Evolutionary conservation across 441 rosid species (phyloP).

Genomic region (Adansonia gregorii): DNA sequence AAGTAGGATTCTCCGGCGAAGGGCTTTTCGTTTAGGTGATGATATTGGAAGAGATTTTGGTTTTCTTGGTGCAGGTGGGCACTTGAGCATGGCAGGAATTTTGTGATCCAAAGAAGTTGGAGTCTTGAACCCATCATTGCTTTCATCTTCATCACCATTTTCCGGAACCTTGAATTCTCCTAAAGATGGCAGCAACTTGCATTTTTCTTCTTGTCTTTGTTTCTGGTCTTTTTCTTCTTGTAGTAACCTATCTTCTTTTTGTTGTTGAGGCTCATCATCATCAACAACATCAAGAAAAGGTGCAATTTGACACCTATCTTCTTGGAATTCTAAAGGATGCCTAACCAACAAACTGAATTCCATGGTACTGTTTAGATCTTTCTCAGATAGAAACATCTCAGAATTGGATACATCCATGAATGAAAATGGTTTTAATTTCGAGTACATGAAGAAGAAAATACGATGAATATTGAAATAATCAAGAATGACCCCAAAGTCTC

Average conservation of each 20-base stretch:
- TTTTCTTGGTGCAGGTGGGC: slow-evolving; percentile 85
- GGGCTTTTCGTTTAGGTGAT: slow-evolving; percentile 38
- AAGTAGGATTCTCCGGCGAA: slow-evolving; percentile 39
- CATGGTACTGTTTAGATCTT: slow-evolving; percentile 41
- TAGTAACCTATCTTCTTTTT: slow-evolving; percentile 24
- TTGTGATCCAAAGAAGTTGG: slow-evolving; percentile 56
- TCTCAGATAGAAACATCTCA: slow-evolving; percentile 39
- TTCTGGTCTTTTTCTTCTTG: background rate
- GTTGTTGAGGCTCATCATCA: slow-evolving; percentile 19
- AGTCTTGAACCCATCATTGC: slow-evolving; percentile 58
- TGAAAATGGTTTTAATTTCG: slow-evolving; percentile 34
- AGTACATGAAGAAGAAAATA: slow-evolving; percentile 30
- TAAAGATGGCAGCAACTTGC: slow-evolving; percentile 38
- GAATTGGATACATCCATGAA: slow-evolving; percentile 44
- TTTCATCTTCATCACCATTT: slow-evolving; percentile 35
- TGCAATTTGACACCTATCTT: slow-evolving; percentile 27
- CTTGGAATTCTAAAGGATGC: slow-evolving; percentile 38
- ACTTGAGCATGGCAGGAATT: slow-evolving; percentile 41
- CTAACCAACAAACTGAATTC: slow-evolving; percentile 47
- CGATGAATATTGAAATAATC: background rate
- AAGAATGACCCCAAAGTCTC: background rate
- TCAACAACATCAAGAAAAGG: slow-evolving; percentile 21
- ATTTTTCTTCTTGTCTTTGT: slow-evolving; percentile 34
- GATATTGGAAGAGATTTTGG: slow-evolving; percentile 47
- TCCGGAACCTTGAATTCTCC: slow-evolving; percentile 37